These are phyloP conservation scores for Geoglossum cookeanum DNA, from an alignment of 2,329 filamentous ascomycete genomes.

Conservation along the genomic window DNA sequence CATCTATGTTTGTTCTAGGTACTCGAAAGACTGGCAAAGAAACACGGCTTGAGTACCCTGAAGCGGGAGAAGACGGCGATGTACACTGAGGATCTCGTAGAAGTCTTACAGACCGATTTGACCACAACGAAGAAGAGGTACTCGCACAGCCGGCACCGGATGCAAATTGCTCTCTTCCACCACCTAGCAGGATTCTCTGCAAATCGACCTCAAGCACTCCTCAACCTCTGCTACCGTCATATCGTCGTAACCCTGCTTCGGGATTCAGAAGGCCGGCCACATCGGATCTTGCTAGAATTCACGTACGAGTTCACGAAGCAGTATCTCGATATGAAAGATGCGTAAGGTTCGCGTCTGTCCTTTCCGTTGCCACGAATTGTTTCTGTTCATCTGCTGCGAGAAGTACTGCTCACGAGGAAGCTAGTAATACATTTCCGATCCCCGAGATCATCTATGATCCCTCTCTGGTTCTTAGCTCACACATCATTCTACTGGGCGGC, in stretches of 20 bases:
- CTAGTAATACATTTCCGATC: conserved; percentile 16
- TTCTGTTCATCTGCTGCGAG: neutral
- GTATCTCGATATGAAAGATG: conserved; percentile 11
- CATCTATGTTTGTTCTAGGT: neutral
- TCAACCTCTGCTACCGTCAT: conserved; percentile 10
- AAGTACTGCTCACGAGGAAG: neutral
- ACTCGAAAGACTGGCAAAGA: conserved; percentile 8
- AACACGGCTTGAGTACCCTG: conserved; percentile 9
- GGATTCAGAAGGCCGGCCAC: conserved; percentile 8
- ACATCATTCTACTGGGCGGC: conserved; percentile 12
- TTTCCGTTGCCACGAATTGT: neutral
- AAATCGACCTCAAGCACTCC: neutral
- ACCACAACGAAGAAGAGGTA: conserved; percentile 9
- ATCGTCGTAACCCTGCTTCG: conserved; percentile 10
- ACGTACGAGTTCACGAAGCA: conserved; percentile 11
- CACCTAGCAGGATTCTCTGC: conserved; percentile 6
- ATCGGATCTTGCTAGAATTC: conserved; percentile 9
- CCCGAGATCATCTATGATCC: no score
- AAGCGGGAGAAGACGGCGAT: conserved; percentile 7
- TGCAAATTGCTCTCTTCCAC: conserved; percentile 11
- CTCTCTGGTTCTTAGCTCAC: conserved; percentile 17
- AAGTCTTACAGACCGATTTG: conserved; percentile 12
- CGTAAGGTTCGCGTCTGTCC: conserved; percentile 6
- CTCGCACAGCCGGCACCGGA: conserved; percentile 8
- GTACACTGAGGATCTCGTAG: conserved; percentile 6